Evolutionary conservation across 768 basidiomycete genomes (phyloP).

Genomic region (Naganishia kalamii): DNA sequence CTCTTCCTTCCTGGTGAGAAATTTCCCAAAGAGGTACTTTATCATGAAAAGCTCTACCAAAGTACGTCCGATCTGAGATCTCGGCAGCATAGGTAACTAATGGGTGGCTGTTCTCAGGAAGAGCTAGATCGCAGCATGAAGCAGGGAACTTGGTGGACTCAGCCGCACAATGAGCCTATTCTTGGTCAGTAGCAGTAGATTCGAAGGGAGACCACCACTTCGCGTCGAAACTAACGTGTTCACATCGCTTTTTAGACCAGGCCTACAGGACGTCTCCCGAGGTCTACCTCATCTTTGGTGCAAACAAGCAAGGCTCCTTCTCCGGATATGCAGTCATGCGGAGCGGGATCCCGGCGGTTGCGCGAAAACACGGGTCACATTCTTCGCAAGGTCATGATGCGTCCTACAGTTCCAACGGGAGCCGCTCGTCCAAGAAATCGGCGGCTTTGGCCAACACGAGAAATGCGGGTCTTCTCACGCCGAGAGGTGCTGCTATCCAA

Average conservation of each 20-base stretch:
- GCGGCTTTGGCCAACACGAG: background rate
- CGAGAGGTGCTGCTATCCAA: background rate
- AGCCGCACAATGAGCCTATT: slow-evolving; percentile 82
- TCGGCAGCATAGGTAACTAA: slow-evolving; percentile 83
- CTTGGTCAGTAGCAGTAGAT: slow-evolving; percentile 46
- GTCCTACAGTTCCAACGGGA: background rate
- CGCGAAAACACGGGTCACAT: background rate
- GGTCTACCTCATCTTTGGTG: slow-evolving; percentile 80
- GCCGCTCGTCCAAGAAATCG: background rate
- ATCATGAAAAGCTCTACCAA: slow-evolving; percentile 82
- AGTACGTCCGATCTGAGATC: slow-evolving; percentile 57
- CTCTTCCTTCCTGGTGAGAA: slow-evolving; percentile 65
- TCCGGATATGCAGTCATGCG: slow-evolving; percentile 79
- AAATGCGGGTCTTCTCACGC: background rate
- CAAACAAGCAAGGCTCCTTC: slow-evolving; percentile 89
- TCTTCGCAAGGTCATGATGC: slow-evolving; percentile 2
- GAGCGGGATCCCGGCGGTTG: slow-evolving; percentile 26
- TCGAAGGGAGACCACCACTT: background rate
- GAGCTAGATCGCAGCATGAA: slow-evolving; percentile 74
- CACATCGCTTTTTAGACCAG: slow-evolving; percentile 54
- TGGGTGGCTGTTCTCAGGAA: slow-evolving; percentile 69
- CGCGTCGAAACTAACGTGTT: too few relatives aligned
- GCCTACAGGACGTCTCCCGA: slow-evolving; percentile 85
- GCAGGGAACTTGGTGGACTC: slow-evolving; percentile 81
- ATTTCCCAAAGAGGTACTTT: slow-evolving; percentile 86